Base-by-base conservation (phyloP, 768 basidiomycete genomes). In the Chalciporus piperatus region DNA sequence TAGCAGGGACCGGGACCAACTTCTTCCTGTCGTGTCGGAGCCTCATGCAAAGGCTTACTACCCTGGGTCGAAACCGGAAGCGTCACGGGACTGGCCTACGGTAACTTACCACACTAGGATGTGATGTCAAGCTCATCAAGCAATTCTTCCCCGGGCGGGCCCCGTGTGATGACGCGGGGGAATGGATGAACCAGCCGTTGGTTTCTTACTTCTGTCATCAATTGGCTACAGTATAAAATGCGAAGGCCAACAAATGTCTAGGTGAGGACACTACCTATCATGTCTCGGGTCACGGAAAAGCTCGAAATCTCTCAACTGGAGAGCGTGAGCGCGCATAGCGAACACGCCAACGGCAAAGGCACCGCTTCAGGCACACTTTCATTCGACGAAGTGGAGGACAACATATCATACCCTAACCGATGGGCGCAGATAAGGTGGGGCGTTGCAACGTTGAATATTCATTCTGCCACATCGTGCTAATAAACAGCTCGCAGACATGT, bases 341-440 rank as follows among this genome's bases (percentile, higher is more conserved):
- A 5, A 17, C 42, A 28, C 7, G 27, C 20, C 4, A 35, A 32
- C 13, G 16, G 7, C 14, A n/a, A 37, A 9, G 35, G 7, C n/a
- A 1, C n/a, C 35, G 16, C 25, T 6, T 4, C 35, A 10, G 33
- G 37, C 23, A 16, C 32, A 6, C 12, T 13, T 20, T 17, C 42
- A 6, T 39, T 38, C 19, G 41, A 16, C 22, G 54, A 56, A 6
- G 14, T 12, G 17, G 17, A n/a, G 22, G 25, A 46, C 20, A n/a
- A 27, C 25, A 1, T 16, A 16, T 60, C 54, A 20, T 68, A 72
- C 56, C 76, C 76, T 6, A 82, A 80, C 62, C 54, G 59, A 49
- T 81, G 78, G 82, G 73, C 76, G n/a, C 71, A 62, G 50, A 73
- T 75, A 42, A 74, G 82, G 82, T 82, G 59, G 32, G 27, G 7